Evolutionary conservation across 177 flowering plant genomes (phyloP), one percentile per base, ranked within the genome.

Genomic region (Vitis hybrid): DNA sequence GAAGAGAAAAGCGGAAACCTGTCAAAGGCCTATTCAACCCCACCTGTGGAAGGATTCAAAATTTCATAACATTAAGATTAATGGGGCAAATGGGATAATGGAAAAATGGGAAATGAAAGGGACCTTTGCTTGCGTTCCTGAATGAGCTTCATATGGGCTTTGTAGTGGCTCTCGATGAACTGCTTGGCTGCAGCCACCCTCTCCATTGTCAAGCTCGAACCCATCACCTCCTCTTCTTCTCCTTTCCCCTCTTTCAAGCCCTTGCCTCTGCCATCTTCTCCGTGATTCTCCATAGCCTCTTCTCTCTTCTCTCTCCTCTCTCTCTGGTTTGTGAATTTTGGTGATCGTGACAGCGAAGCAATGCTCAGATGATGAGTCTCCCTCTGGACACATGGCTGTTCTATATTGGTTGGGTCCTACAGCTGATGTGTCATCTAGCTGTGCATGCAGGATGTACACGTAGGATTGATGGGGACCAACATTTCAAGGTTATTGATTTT

Each of bases 111-210:
- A 44, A 54, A 31, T 2, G 57, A 69, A 60, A 14, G 11, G 14
- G 50, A 84, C 86, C 88, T 80, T 49, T 78, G 73, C 64, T 75
- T 84, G 58, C 88, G 88, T 31, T 84, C 78, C 59, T 73, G 80
- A 53, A 84, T 76, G 70, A 73, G 82, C 65, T 79, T 80, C 85
- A 52, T 73, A 31, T 82, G 86, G 56, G 79, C 64, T 76, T 66
- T 82, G 79, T 84, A 84, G 31, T 84, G 88, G 54, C 49, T 79
- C 78, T 84, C 88, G 31, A 84, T 84, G 73, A 68, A 82, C 59
- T 82, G 77, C 75, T 82, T 84, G 44, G 86, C 88, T 0, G 86
- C 88, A 17, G 85, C 88, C 5, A 82, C 88, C 71, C 68, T 80
- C 73, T 84, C 86, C 74, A 68, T 56, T 10, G 88, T 84, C 73